Evolutionary conservation across 371 early-diverging fungal genomes (phyloP).

Genomic region (Parasitella parasitica): DNA sequence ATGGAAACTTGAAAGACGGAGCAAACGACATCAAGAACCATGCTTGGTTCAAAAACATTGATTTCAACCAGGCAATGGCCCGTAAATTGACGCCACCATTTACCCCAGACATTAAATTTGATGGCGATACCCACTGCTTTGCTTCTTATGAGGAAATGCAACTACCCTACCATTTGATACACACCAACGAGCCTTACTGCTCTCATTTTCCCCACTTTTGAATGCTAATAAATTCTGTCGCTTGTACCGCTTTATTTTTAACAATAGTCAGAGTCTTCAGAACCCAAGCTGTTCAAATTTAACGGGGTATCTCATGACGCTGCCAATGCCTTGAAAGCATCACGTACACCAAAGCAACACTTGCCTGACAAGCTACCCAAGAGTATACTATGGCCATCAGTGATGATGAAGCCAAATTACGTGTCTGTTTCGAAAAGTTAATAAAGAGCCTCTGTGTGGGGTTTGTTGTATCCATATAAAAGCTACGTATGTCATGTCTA

Average conservation of each 20-base stretch:
- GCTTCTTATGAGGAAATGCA: slow-evolving; percentile 84
- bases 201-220: slow-evolving; percentile 35
- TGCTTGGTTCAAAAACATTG: slow-evolving; percentile 69
- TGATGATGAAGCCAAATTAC: slow-evolving; percentile 99
- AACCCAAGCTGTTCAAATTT: slow-evolving; percentile 65
- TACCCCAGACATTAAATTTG: slow-evolving; percentile 44
- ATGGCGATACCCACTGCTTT: slow-evolving; percentile 85
- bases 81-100: slow-evolving; percentile 66
- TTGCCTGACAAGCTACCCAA: slow-evolving; percentile 99
- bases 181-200: slow-evolving; percentile 25
- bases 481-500: no score
- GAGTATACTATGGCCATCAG: slow-evolving; percentile 98
- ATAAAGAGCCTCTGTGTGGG: slow-evolving; percentile 96
- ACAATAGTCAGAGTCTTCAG: slow-evolving; percentile 35
- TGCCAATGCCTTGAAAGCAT: slow-evolving; percentile 96
- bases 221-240: not conserved
- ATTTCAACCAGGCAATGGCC: slow-evolving; percentile 61
- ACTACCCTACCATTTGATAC: slow-evolving; percentile 46
- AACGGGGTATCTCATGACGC: slow-evolving; percentile 94
- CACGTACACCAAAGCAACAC: slow-evolving; percentile 95
- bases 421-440: slow-evolving; percentile 95
- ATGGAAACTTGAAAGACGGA: slow-evolving; percentile 70
- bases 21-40: slow-evolving; percentile 66
- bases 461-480: no score
- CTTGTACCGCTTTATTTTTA: not conserved